phyloP scores from a whole-genome alignment of 306 rosid species.

The Fragaria nilgerrensis region DNA sequence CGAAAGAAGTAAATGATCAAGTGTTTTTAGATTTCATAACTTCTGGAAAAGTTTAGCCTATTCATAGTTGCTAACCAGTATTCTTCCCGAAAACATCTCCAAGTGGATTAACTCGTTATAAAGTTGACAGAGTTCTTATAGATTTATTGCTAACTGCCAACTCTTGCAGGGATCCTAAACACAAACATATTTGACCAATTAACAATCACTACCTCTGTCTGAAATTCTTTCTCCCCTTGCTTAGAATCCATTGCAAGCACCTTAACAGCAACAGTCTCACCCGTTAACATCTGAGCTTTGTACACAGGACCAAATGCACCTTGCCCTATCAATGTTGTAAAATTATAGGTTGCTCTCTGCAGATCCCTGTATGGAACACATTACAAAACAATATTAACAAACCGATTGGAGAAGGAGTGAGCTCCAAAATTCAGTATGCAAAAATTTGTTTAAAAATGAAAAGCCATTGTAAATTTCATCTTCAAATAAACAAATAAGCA shows the following conservation, averaged over 20 bases:
- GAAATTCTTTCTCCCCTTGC: constrained; percentile 98
- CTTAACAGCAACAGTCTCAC: constrained; percentile 91
- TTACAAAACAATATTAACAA: constrained; percentile 7
- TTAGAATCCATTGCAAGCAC: constrained; percentile 94
- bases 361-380: constrained; percentile 62
- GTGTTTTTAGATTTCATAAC: not conserved
- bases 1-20: not conserved
- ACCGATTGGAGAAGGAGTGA: not conserved
- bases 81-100: not conserved
- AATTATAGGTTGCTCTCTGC: constrained; percentile 88
- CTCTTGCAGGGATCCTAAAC: not conserved
- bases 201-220: constrained; percentile 68
- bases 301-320: constrained; percentile 99
- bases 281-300: constrained; percentile 91
- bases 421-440: constrained; percentile 2
- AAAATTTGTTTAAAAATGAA: not conserved
- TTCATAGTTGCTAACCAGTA: not conserved
- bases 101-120: not conserved
- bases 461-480: not conserved
- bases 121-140: not conserved
- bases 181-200: not conserved
- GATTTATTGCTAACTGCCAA: not conserved
- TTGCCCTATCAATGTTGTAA: constrained; percentile 92
- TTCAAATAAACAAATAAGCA: not conserved
- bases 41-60: not conserved